Percentiles rank a stretch among this genome's conserved stretches.
Evolutionary conservation across 331 rosid genomes (phyloP).

Genomic region (Malus hybrid): DNA sequence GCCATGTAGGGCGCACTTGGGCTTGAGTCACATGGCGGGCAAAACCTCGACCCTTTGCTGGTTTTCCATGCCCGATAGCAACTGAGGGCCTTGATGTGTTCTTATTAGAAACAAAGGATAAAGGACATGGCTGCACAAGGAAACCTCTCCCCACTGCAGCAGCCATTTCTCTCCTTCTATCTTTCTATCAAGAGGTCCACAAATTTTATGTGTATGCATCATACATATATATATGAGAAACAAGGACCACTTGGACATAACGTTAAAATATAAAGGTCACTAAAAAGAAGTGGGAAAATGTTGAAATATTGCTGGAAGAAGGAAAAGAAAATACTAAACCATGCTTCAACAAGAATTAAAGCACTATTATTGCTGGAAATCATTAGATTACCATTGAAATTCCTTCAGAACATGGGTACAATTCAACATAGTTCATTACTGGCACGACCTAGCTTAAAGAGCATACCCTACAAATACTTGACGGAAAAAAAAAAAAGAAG

Average conservation of each 20-base stretch:
- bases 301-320: neutral
- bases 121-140: constrained; percentile 38
- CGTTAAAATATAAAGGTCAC: neutral
- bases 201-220: no score
- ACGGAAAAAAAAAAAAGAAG: no score
- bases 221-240: neutral
- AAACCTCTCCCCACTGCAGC: constrained; percentile 44
- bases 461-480: constrained; percentile 4
- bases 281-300: no score
- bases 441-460: constrained; percentile 11
- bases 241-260: constrained; percentile 1
- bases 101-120: constrained; percentile 13
- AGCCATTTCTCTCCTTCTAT: constrained; percentile 39
- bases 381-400: neutral
- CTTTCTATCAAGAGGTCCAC: constrained; percentile 5
- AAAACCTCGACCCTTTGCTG: constrained; percentile 16
- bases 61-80: constrained; percentile 21
- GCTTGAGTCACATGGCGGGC: constrained; percentile 30
- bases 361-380: neutral
- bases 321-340: neutral
- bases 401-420: constrained; percentile 9
- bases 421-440: constrained; percentile 16
- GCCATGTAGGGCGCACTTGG: constrained; percentile 80
- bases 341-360: neutral
- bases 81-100: constrained; percentile 15